phyloP scores from a whole-genome alignment of 805 yeast genomes.

The Teunomyces lycoperdinae region DNA sequence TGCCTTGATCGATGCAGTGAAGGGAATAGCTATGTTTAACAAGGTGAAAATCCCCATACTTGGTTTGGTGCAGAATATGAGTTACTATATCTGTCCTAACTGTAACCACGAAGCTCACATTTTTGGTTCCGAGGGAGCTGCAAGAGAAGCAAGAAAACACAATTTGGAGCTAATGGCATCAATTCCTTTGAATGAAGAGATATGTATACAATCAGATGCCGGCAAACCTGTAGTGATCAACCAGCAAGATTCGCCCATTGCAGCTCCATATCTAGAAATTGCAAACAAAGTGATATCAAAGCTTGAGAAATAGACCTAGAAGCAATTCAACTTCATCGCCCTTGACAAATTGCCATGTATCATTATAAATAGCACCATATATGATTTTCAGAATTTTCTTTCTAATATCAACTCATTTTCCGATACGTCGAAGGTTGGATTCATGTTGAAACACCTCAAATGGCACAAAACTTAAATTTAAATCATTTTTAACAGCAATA shows the following conservation, averaged over 20 bases:
- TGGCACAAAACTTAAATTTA: no score
- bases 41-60: constrained; percentile 69
- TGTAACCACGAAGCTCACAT: constrained; percentile 72
- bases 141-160: constrained; percentile 47
- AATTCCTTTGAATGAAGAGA: constrained; percentile 61
- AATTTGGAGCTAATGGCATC: constrained; percentile 57
- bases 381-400: no score
- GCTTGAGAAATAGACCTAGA: constrained; percentile 6
- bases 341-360: no score
- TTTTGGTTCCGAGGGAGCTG: constrained; percentile 64
- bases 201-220: constrained; percentile 58
- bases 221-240: constrained; percentile 63
- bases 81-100: constrained; percentile 70
- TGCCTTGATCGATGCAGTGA: constrained; percentile 74
- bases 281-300: constrained; percentile 36
- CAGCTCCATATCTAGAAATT: constrained; percentile 46
- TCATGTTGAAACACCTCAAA: no score
- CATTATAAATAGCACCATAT: background rate
- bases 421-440: no score
- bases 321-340: no score
- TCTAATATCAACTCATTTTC: no score
- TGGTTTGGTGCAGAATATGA: constrained; percentile 84
- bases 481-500: no score
- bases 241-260: constrained; percentile 31
- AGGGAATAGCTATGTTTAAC: constrained; percentile 76